phyloP scores from a whole-genome alignment of 768 basidiomycete species.

The Paxillus ammoniavirescens region DNA sequence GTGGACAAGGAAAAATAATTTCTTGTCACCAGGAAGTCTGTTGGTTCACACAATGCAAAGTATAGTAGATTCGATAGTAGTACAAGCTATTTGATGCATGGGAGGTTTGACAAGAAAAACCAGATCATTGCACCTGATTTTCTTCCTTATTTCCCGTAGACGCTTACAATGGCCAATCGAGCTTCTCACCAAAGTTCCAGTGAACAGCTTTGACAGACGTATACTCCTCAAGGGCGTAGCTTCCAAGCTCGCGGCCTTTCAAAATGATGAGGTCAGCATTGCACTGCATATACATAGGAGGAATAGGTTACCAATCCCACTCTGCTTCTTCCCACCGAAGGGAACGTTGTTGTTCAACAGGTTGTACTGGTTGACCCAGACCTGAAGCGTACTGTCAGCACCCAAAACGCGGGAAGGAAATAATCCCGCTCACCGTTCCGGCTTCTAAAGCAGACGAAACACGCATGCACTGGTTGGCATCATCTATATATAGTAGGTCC shows the following conservation, averaged over 20 bases:
- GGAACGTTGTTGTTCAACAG: conserved; percentile 84
- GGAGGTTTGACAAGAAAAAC: not conserved
- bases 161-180: conserved; percentile 70
- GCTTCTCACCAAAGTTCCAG: conserved; percentile 83
- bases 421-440: conserved; percentile 63
- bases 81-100: no score
- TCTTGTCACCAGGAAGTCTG: not conserved
- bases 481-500: conserved; percentile 41
- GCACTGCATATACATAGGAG: not conserved
- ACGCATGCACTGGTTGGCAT: conserved; percentile 87
- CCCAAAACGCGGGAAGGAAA: not conserved
- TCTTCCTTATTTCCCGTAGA: not conserved
- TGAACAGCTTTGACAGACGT: conserved; percentile 81
- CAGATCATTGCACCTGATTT: not conserved
- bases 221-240: conserved; percentile 82
- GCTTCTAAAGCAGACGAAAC: conserved; percentile 85
- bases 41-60: not conserved
- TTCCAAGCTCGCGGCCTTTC: conserved; percentile 83
- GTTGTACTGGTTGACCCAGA: conserved; percentile 94
- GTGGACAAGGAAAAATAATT: not conserved
- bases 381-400: conserved; percentile 38
- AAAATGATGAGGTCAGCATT: conserved; percentile 8
- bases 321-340: conserved; percentile 94
- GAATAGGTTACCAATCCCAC: conserved; percentile 63
- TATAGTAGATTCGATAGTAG: no score